Conservation (phyloP, 192 early-diverging fungal species). For the Piromyces sp. region DNA sequence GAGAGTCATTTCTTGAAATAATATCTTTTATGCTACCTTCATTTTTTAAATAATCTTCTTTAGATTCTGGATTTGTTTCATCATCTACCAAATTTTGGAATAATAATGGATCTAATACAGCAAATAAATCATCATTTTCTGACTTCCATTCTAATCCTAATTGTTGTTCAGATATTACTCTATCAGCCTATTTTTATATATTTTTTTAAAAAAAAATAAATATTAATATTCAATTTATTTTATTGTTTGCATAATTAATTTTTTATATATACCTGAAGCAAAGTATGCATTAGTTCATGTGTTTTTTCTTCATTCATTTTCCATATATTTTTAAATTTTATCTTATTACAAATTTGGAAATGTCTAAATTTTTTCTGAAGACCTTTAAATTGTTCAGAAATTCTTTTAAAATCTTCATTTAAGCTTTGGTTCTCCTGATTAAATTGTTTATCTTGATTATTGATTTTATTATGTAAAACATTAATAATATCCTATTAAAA, state of each 20-base stretch:
- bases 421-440: slow-evolving; percentile 22
- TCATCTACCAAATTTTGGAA: not conserved
- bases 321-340: slow-evolving; percentile 29
- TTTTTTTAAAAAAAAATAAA: too few species aligned
- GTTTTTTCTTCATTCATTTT: slow-evolving; percentile 35
- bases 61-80: not conserved
- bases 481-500: slow-evolving; percentile 39
- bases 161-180: slow-evolving; percentile 38
- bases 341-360: slow-evolving; percentile 26
- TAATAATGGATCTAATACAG: slow-evolving; percentile 12
- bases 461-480: slow-evolving; percentile 25
- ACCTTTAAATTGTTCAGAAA: slow-evolving; percentile 40
- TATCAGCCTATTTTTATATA: slow-evolving; percentile 14
- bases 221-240: not conserved
- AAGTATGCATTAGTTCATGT: slow-evolving; percentile 26
- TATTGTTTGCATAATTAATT: too few species aligned
- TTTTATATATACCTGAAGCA: slow-evolving; percentile 16
- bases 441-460: slow-evolving; percentile 30
- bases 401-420: slow-evolving; percentile 38
- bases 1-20: not conserved
- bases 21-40: not conserved
- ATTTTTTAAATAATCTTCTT: not conserved
- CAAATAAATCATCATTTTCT: slow-evolving; percentile 20
- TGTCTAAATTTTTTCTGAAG: slow-evolving; percentile 42
- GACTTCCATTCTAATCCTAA: slow-evolving; percentile 28